Base-by-base conservation (phyloP, 129 eudicot genomes). In the Artemisia annua region DNA sequence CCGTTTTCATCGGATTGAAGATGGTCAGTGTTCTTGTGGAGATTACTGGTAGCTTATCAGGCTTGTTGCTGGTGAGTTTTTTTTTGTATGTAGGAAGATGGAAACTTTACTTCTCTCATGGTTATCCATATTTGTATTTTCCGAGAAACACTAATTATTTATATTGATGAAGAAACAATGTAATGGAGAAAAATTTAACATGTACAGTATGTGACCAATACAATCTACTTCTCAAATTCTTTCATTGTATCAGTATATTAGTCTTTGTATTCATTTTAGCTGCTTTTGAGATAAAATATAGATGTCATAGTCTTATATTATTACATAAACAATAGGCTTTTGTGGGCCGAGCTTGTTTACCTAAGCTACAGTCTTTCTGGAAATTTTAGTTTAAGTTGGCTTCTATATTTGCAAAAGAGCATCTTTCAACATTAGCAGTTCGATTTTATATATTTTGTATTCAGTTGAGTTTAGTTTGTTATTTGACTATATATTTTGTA, bases 1-100 rank as follows among this genome's bases (percentile, higher is more conserved):
- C 63, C 92, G 98, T 0, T 94, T 94, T 77, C 98, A 90, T 76
- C 77, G 85, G 48, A 85, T 90, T 81, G 89, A 89, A 66, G 78
- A 72, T 67, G 98, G 95, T 72, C 7, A 56, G 13, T 93, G 96
- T 77, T 78, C 85, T 55, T 93, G 96, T 70, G 87, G 91, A 57
- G 98, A 90, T 60, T 88, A 90, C 80, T 93, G 98, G 98, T 92
- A 82, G 83, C 70, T 44, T 58, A 17, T 51, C 12, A n/a, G 19
- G 69, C 67, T 28, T 48, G 69, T 74, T 63, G 26, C 52, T 10
- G 10, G 67, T 66, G 7, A 60, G 53, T 4, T 69, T 54, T 30
- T 19, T 26, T 55, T 32, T 20, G 69, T 72, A 72, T 46, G 7
- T 60, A 60, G 58, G 13, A 4, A 52, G 17, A 11, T 4, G 12